Percentiles rank a stretch among this genome's conserved stretches.
Conservation (phyloP, 2,329 filamentous ascomycete species). For the Ophiostoma perfectum region DNA sequence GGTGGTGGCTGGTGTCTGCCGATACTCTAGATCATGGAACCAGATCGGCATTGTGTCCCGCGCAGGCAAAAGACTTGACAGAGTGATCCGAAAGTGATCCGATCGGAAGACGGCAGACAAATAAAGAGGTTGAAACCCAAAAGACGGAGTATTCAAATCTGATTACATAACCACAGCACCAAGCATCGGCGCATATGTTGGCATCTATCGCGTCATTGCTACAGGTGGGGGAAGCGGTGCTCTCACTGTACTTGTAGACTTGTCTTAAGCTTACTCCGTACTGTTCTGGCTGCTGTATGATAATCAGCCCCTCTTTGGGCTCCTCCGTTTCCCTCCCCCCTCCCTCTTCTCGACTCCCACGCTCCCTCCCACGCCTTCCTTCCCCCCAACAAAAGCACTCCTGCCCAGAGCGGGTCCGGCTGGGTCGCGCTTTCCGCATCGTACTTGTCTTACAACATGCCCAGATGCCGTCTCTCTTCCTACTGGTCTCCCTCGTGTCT, state of each 20-base stretch:
- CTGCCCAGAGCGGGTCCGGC: conserved; percentile 13
- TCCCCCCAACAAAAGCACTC: conserved; percentile 6
- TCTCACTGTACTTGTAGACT: background rate
- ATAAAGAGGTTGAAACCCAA: background rate
- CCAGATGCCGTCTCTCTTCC: background rate
- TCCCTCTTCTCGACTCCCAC: background rate
- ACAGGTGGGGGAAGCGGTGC: background rate
- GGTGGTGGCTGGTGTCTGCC: conserved; percentile 6
- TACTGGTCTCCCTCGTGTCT: background rate
- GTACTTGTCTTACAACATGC: background rate
- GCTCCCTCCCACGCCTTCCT: background rate
- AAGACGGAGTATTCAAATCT: background rate
- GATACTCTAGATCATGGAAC: background rate
- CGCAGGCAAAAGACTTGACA: background rate
- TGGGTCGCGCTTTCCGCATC: background rate
- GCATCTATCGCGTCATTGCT: background rate
- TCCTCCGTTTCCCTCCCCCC: background rate
- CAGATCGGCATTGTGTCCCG: background rate
- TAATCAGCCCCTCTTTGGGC: conserved; percentile 13
- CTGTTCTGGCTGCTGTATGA: background rate
- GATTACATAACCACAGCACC: background rate
- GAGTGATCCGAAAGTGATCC: background rate
- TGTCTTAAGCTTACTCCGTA: too few relatives aligned
- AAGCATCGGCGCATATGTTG: background rate
- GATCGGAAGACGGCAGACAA: background rate